Base-by-base conservation (phyloP, 2,329 filamentous ascomycete genomes). In the Pyrenochaeta sp. region DNA sequence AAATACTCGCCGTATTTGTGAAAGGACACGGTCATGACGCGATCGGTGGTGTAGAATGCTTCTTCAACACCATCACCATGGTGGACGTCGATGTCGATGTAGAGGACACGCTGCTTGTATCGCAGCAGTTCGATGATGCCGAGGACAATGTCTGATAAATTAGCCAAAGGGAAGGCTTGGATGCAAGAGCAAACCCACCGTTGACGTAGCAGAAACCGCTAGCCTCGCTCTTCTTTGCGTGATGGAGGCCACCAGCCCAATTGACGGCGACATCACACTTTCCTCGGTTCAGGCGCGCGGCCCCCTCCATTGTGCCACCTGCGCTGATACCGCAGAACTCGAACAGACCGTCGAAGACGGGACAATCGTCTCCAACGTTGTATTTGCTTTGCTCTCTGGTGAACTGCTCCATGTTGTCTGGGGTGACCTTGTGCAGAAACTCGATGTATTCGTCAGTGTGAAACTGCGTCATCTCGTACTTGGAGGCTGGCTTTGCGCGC, bases 141-240 rank as follows among this genome's bases (percentile, higher is more conserved):
- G 41, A 99, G 84, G 55, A 98, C 95, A 69, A 98, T 98, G 78
- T 99, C 94, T 89, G n/a, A 11, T 9, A 9, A 10, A 30, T 56
- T 21, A 56, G 31, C 21, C 4, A 27, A 4, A 18, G 5, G 2
- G 10, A 3, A 4, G 14, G 9, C 2, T 7, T 2, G 10, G 0
- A 10, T 21, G 31, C 7, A 1, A 12, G 14, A 15, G 14, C 18
- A n/a, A 39, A 30, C 51, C 48, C 12, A 58, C 78, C 79, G 76
- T 99, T 99, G 79, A 98, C 92, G 78, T 99, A 99, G 80, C 95
- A 99, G 78, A 99, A 99, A 2, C 95, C 95, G 20, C 90, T 94
- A 1, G 95, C 94, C 78, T 97, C 93, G 54, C 89, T 87, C 74
- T 94, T 95, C 77, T 98, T 97, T 42, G 95, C 95, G 73, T 99